phyloP scores from a whole-genome alignment of 805 yeast species.

The Wickerhamiella australiensis region DNA sequence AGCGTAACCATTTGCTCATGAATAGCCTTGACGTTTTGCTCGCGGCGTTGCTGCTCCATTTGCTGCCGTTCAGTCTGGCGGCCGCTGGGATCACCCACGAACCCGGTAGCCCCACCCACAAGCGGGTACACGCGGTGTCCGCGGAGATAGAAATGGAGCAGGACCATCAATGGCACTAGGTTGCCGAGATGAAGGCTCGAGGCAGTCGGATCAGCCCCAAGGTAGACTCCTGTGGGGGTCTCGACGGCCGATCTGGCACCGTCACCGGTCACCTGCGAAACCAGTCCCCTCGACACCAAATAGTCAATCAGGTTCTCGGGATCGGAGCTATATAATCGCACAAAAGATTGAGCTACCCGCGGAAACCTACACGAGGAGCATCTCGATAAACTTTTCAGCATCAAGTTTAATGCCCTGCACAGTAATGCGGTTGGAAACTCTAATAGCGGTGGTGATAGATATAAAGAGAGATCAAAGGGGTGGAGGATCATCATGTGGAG shows the following conservation, averaged over 20 bases:
- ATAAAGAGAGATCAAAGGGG: background rate
- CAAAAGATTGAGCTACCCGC: background rate
- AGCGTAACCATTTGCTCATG: constrained; percentile 49
- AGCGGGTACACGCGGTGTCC: constrained; percentile 79
- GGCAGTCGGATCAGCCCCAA: constrained; percentile 97
- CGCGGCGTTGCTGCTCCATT: constrained; percentile 42
- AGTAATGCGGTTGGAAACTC: background rate
- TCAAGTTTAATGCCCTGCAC: too few species aligned
- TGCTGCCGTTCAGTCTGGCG: constrained; percentile 58
- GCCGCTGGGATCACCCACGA: constrained; percentile 95
- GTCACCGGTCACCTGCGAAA: constrained; percentile 29
- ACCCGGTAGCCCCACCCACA: constrained; percentile 74
- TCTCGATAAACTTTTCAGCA: too few species aligned
- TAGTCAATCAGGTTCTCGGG: constrained; percentile 31
- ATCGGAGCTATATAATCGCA: background rate
- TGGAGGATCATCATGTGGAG: too few species aligned
- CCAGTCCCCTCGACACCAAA: constrained; percentile 36
- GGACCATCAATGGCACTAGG: constrained; percentile 69
- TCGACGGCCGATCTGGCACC: constrained; percentile 21
- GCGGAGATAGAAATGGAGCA: constrained; percentile 68
- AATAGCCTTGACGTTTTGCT: constrained; percentile 47
- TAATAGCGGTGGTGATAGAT: background rate
- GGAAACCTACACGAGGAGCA: too few species aligned
- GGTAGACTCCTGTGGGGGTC: constrained; percentile 49
- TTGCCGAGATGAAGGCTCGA: constrained; percentile 82